Evolutionary conservation across 306 rosid genomes (phyloP).

Genomic region (Cucumis cinereus): DNA sequence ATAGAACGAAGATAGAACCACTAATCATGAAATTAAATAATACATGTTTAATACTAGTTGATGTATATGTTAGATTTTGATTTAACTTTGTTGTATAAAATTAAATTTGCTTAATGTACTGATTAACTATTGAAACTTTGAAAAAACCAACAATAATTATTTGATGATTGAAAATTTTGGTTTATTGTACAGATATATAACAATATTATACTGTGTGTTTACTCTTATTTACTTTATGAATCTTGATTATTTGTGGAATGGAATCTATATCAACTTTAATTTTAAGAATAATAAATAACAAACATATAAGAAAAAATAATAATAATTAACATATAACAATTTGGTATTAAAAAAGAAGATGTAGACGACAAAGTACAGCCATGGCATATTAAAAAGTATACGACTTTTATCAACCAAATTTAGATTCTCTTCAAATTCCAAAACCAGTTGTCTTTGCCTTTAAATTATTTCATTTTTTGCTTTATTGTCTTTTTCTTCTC

Average conservation of each 20-base stretch:
- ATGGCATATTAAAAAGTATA: background rate
- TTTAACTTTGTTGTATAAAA: no score
- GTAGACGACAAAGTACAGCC: background rate
- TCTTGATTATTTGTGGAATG: background rate
- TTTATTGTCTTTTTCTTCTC: background rate
- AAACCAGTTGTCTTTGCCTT: background rate
- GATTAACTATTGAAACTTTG: no score
- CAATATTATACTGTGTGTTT: background rate
- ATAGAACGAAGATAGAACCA: no score
- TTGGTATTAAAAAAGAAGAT: background rate
- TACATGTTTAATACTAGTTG: no score
- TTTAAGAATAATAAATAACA: background rate
- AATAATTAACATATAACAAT: background rate
- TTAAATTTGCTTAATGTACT: no score
- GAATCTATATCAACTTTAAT: background rate
- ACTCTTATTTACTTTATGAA: no score
- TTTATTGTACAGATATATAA: no score
- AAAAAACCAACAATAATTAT: background rate
- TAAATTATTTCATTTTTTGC: background rate
- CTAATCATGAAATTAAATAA: no score
- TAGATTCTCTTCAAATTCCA: background rate
- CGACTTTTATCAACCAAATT: background rate
- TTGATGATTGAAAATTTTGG: background rate
- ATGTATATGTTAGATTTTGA: no score
- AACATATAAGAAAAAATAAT: background rate